Conservation (phyloP, 2,329 filamentous ascomycete species). For the Xylaria sp. region DNA sequence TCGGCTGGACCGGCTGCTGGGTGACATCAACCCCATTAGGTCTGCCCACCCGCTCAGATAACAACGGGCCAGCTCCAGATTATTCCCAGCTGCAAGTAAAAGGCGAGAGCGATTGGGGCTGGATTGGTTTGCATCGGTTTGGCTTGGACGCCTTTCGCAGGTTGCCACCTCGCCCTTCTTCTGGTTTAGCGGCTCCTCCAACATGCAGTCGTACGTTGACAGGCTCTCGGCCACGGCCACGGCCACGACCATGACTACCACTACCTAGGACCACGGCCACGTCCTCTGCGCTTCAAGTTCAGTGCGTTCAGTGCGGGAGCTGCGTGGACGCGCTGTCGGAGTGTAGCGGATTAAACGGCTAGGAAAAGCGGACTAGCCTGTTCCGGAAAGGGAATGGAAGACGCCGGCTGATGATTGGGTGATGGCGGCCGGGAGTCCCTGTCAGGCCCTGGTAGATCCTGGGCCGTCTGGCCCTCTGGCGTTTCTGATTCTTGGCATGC, state of each 20-base stretch:
- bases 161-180: no score
- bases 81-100: neutral
- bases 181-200: neutral
- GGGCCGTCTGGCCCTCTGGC: constrained; percentile 13
- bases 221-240: neutral
- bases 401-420: constrained; percentile 16
- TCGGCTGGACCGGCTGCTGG: neutral
- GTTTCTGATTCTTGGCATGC: constrained; percentile 23
- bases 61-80: neutral
- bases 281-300: neutral
- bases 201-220: neutral
- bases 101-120: neutral
- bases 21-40: neutral
- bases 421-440: constrained; percentile 9
- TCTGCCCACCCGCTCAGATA: no score
- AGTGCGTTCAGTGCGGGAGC: neutral
- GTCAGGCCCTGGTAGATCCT: constrained; percentile 19
- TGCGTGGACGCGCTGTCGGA: constrained; percentile 5
- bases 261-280: no score
- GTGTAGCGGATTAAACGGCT: neutral
- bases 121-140: no score
- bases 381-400: constrained; percentile 17
- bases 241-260: neutral
- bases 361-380: constrained; percentile 19
- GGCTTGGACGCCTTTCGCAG: no score